These are phyloP conservation scores for Colletotrichum endophyticum DNA, from an alignment of 2,329 filamentous ascomycete genomes.

Conservation along the genomic window DNA sequence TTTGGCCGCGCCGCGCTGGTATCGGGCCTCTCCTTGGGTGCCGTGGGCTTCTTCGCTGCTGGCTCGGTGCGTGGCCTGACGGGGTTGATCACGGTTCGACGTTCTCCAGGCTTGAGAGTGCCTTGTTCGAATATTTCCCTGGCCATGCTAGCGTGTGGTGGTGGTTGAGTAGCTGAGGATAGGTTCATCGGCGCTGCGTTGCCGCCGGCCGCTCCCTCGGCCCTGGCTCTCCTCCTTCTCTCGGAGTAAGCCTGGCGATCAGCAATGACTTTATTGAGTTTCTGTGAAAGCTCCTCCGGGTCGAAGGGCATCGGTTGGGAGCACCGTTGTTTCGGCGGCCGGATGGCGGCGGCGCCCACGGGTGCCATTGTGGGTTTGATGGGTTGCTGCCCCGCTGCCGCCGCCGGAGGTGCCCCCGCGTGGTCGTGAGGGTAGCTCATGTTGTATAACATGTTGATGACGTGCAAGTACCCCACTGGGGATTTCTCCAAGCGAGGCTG, in stretches of 20 bases:
- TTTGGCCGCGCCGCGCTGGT: background rate
- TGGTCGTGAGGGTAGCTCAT: conserved; percentile 29
- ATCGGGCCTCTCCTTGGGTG: background rate
- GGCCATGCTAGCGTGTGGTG: background rate
- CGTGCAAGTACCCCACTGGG: background rate
- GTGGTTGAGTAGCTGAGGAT: background rate
- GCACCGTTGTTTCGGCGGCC: conserved; percentile 14
- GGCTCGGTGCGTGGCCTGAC: background rate
- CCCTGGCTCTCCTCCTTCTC: conserved; percentile 32
- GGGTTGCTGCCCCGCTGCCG: background rate
- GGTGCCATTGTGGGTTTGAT: background rate
- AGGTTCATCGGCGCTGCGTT: background rate
- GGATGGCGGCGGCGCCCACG: background rate
- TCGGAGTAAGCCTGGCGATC: conserved; percentile 51
- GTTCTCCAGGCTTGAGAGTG: background rate
- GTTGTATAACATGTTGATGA: conserved; percentile 26
- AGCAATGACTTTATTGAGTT: conserved; percentile 54
- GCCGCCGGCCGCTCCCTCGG: conserved; percentile 23
- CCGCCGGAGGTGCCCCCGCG: background rate
- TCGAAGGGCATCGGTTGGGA: conserved; percentile 46
- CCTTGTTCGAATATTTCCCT: conserved; percentile 6
- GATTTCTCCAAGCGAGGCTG: background rate
- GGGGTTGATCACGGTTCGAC: background rate
- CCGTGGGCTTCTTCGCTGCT: background rate
- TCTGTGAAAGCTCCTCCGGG: conserved; percentile 58